These are phyloP conservation scores for Talaromyces islandicus DNA, from an alignment of 2,329 filamentous ascomycete species.

Conservation along the genomic window DNA sequence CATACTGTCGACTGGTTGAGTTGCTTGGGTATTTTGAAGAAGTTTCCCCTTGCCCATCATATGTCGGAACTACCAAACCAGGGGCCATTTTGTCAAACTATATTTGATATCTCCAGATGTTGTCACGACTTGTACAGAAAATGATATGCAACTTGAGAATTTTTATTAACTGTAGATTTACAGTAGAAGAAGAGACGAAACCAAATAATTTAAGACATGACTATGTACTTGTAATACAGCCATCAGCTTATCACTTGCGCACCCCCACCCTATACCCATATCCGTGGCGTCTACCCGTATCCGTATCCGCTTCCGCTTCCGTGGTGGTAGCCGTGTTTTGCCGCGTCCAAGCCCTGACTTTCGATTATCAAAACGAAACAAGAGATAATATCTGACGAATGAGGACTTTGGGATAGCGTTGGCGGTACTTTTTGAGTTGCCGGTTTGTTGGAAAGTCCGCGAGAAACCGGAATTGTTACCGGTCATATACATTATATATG, in stretches of 20 bases:
- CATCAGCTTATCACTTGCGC: not conserved
- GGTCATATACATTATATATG: no score
- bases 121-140: not conserved
- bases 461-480: not conserved
- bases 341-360: not conserved
- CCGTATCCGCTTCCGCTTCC: slow-evolving; percentile 11
- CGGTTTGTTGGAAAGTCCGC: not conserved
- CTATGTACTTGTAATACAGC: not conserved
- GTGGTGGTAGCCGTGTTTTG: slow-evolving; percentile 3
- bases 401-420: not conserved
- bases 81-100: not conserved
- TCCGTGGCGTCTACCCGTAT: slow-evolving; percentile 11
- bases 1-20: slow-evolving; percentile 31
- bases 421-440: not conserved
- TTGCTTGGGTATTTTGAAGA: slow-evolving; percentile 15
- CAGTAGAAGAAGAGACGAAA: not conserved
- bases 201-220: not conserved
- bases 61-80: not conserved
- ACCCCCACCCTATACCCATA: not conserved
- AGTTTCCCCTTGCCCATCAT: not conserved
- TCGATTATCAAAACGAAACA: not conserved
- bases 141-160: not conserved
- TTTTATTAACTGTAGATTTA: not conserved
- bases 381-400: not conserved
- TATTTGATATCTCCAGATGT: not conserved